Conservation (phyloP, 192 early-diverging fungal genomes). For the Backusella tuberculispora region DNA sequence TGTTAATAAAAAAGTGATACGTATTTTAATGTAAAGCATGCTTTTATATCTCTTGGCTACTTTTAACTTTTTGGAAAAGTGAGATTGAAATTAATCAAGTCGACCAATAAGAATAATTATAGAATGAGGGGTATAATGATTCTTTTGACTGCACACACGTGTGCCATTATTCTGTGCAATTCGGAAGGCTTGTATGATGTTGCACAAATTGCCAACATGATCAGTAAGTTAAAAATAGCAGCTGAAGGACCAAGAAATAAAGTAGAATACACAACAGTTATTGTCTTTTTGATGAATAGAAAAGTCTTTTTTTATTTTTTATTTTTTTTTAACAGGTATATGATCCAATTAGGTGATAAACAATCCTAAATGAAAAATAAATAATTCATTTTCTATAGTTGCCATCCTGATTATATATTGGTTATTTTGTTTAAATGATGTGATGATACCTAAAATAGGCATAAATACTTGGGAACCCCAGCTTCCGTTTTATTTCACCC, state of each 20-base stretch:
- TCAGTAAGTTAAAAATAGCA: constrained; percentile 6
- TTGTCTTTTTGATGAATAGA: background rate
- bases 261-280: background rate
- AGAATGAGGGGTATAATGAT: background rate
- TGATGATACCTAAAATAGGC: constrained; percentile 8
- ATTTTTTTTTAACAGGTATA: too few relatives aligned
- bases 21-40: too few relatives aligned
- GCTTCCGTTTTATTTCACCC: constrained; percentile 1
- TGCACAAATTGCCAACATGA: constrained; percentile 11
- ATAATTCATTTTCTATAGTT: background rate
- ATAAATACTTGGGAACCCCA: constrained; percentile 1
- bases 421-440: background rate
- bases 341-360: background rate
- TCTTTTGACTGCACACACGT: constrained; percentile 7
- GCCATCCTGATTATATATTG: background rate
- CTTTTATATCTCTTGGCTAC: background rate
- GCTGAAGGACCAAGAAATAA: background rate
- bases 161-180: background rate
- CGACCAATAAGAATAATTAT: background rate
- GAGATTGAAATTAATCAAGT: background rate
- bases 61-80: background rate
- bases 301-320: background rate
- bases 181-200: background rate
- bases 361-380: background rate
- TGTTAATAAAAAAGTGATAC: too few relatives aligned